These are phyloP conservation scores for Ophiognomonia clavigignenti-juglandacearum DNA, from an alignment of 2,329 filamentous ascomycete species.

Conservation along the genomic window DNA sequence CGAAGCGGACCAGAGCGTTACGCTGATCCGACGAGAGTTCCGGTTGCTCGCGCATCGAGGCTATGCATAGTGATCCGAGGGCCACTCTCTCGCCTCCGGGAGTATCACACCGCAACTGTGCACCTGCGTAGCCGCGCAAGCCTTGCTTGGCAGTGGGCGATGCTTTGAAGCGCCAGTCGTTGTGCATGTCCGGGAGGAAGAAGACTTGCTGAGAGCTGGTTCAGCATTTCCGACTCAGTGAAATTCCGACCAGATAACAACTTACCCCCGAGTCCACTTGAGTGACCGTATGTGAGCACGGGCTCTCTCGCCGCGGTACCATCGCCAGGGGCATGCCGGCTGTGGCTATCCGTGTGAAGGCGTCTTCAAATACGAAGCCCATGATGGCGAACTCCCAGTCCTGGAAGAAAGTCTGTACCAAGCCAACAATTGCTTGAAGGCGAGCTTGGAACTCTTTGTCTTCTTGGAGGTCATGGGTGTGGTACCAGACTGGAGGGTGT, in stretches of 20 bases:
- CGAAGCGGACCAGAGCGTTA: slow-evolving; percentile 22
- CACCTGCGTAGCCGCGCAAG: slow-evolving; percentile 35
- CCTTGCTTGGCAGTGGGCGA: slow-evolving; percentile 36
- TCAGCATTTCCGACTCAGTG: neutral
- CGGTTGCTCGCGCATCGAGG: slow-evolving; percentile 29
- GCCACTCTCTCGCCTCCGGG: slow-evolving; percentile 33
- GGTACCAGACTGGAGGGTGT: slow-evolving; percentile 32
- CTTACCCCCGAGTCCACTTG: slow-evolving; percentile 26
- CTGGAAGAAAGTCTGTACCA: slow-evolving; percentile 32
- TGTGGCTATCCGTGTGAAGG: slow-evolving; percentile 37
- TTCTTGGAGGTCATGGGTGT: slow-evolving; percentile 32
- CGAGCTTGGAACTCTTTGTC: slow-evolving; percentile 35
- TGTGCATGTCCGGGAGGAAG: slow-evolving; percentile 33
- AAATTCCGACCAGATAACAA: neutral
- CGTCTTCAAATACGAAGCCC: slow-evolving; percentile 36
- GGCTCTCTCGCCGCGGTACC: slow-evolving; percentile 38
- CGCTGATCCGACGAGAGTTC: slow-evolving; percentile 26
- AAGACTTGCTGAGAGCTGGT: slow-evolving; percentile 29
- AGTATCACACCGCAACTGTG: slow-evolving; percentile 32
- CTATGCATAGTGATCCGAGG: slow-evolving; percentile 39
- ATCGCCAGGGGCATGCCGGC: slow-evolving; percentile 35
- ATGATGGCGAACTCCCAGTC: slow-evolving; percentile 42
- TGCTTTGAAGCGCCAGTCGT: slow-evolving; percentile 38
- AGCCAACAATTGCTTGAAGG: slow-evolving; percentile 35
- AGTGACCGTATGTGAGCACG: slow-evolving; percentile 39